phyloP scores from a whole-genome alignment of 2,329 filamentous ascomycete genomes.

The Hypocrella siamensis region DNA sequence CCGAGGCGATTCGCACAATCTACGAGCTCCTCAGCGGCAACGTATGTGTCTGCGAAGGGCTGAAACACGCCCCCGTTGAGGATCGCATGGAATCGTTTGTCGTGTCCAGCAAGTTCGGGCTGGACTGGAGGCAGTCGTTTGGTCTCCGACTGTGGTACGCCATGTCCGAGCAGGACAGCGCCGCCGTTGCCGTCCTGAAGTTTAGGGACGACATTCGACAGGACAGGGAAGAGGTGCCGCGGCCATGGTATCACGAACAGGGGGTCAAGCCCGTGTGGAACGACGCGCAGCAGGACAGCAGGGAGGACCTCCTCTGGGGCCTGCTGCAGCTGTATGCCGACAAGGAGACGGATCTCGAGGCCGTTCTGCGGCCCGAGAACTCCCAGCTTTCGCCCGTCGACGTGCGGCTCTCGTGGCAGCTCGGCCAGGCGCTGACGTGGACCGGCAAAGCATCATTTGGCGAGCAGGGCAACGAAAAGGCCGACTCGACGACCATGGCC shows the following conservation, averaged over 20 bases:
- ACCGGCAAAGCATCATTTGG: slow-evolving; percentile 36
- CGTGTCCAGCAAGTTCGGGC: slow-evolving; percentile 66
- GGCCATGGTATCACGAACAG: slow-evolving; percentile 54
- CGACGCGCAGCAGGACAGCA: slow-evolving; percentile 37
- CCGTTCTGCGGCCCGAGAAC: slow-evolving; percentile 60
- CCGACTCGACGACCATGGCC: slow-evolving; percentile 49
- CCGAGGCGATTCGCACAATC: slow-evolving; percentile 65
- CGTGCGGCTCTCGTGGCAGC: slow-evolving; percentile 68
- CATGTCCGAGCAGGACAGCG: slow-evolving; percentile 48
- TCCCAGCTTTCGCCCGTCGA: slow-evolving; percentile 61
- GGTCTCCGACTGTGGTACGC: slow-evolving; percentile 85
- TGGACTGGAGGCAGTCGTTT: slow-evolving; percentile 91
- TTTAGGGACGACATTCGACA: slow-evolving; percentile 61
- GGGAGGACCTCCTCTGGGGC: slow-evolving; percentile 75
- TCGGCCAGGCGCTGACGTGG: slow-evolving; percentile 50
- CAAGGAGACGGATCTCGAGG: slow-evolving; percentile 42
- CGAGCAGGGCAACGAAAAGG: slow-evolving; percentile 38
- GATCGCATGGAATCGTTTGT: slow-evolving; percentile 68
- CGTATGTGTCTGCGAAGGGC: slow-evolving; percentile 67
- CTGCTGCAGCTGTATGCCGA: slow-evolving; percentile 67
- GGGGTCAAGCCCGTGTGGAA: slow-evolving; percentile 43
- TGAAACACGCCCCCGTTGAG: slow-evolving; percentile 56
- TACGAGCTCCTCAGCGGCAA: slow-evolving; percentile 86
- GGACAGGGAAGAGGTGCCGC: slow-evolving; percentile 55
- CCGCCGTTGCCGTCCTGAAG: slow-evolving; percentile 55